phyloP scores from a whole-genome alignment of 2,329 filamentous ascomycete species.

The Trichoderma sp. region DNA sequence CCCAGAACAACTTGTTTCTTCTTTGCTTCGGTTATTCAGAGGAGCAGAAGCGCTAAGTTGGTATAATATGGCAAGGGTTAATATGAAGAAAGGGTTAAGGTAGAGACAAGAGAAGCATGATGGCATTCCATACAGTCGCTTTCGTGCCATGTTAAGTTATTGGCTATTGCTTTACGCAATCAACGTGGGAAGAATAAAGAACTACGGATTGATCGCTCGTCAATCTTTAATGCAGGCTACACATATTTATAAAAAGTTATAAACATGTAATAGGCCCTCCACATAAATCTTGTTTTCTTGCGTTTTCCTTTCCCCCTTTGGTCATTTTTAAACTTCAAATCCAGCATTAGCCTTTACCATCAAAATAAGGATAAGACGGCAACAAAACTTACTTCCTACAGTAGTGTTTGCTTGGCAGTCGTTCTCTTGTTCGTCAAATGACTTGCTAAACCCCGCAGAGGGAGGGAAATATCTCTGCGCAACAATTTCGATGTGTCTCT shows the following conservation, averaged over 20 bases:
- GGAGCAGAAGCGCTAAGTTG: neutral
- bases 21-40: neutral
- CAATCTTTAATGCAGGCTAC: neutral
- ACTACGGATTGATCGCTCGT: neutral
- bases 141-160: neutral
- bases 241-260: constrained; percentile 5
- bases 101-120: neutral
- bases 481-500: neutral
- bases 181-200: neutral
- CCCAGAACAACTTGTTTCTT: neutral
- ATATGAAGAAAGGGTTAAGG: neutral
- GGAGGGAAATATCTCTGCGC: neutral
- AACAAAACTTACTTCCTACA: neutral
- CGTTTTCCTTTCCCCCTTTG: neutral
- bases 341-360: neutral
- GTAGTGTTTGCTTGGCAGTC: neutral
- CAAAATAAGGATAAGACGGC: neutral
- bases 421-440: neutral
- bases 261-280: neutral
- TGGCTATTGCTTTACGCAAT: neutral
- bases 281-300: neutral
- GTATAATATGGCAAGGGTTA: neutral
- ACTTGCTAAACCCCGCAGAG: neutral
- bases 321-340: neutral
- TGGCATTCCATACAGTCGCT: neutral